Evolutionary conservation across 2,329 filamentous ascomycete genomes (phyloP), one percentile per base, ranked within the genome.

Genomic region (Pseudocercospora fuligena): DNA sequence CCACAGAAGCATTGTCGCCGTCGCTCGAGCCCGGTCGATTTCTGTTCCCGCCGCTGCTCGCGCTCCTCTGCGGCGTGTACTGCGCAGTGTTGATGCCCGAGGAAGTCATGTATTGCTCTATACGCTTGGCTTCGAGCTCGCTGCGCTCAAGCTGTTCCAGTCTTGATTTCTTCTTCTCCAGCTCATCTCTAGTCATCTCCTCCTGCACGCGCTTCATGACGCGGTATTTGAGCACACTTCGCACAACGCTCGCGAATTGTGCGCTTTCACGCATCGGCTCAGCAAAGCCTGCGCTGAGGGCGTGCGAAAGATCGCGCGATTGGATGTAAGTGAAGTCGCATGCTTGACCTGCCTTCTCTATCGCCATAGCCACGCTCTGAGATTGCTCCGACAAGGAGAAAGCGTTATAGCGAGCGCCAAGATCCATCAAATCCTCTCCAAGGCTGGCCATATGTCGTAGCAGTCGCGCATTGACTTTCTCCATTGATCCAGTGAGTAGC

Each of bases 251-350:
- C 0, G 95, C 95, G 78, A 99, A 99, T 76, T 99, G 95, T 12
- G 95, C 94, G 74, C 93, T 97, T 81, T 99, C 95, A 63, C 96
- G 88, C 93, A 99, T 97, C 0, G 95, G 95, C 76, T 99, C 96
- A 0, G 96, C 93, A 76, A 99, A 99, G 71, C 89, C 95, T 36
- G 94, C 94, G 21, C 94, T 94, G n/a, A 99, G 82, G 0, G 91
- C 91, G 1, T 89, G 89, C 0, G 94, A 94, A 2, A 99, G 83
- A 77, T 99, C 95, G 74, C 97, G 92, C 0, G 94, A 98, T 9
- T 92, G 93, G 70, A 99, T 94, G 77, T 98, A 99, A 0, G 95
- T 97, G 9, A 92, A 92, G 78, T 99, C 95, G 8, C 94, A 93
- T 1, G 95, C 95, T 80, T 99, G 95, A 0, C 95, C 95, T 54